Evolutionary conservation across 2,329 filamentous ascomycete species (phyloP), one percentile per base, ranked within the genome.

Genomic region (Penicillium brasilianum): DNA sequence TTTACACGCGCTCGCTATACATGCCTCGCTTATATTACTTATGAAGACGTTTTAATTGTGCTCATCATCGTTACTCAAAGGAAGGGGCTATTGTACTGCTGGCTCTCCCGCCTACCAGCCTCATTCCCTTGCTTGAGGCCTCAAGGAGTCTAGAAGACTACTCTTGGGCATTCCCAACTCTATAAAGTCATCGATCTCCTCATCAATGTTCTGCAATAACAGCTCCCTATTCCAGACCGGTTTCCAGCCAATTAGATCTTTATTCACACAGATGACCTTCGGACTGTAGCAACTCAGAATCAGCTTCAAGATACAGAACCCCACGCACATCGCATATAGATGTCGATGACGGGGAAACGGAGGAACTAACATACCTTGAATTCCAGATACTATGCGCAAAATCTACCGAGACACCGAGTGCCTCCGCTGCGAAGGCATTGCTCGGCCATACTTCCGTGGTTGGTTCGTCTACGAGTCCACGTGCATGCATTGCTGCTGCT

Each of bases 181-280:
- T 11, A 57, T 16, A 16, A 30, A 46, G 34, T 32, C 34, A 50
- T 57, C 44, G 34, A 57, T 57, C 22, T 57, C 55, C 30, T 43
- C 32, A 30, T 50, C 34, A 32, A 57, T 39, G 18, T 22, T 57
- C n/a, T 51, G 13, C 44, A 57, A 30, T n/a, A 57, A 57, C n/a
- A 16, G 20, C n/a, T 57, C 55, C 0, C 34, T 37, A 20, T 50
- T 50, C 55, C 55, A 57, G 11, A 20, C 25, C 4, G 55, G 55
- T 25, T 51, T 50, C 55, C 55, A 57, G 3, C 55, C 55, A 14
- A 57, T 30, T 7, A 36, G 30, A 13, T 50, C 52, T 41, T 54
- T 54, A 13, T 54, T 54, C 25, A 54, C 20, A 5, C 52, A 54
- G 20, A 18, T 28, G 22, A 54, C 52, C 25, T 54, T 43, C 13